Conservation (phyloP, 352 stramenopile species). For the Globisporangium acanthophoron region DNA sequence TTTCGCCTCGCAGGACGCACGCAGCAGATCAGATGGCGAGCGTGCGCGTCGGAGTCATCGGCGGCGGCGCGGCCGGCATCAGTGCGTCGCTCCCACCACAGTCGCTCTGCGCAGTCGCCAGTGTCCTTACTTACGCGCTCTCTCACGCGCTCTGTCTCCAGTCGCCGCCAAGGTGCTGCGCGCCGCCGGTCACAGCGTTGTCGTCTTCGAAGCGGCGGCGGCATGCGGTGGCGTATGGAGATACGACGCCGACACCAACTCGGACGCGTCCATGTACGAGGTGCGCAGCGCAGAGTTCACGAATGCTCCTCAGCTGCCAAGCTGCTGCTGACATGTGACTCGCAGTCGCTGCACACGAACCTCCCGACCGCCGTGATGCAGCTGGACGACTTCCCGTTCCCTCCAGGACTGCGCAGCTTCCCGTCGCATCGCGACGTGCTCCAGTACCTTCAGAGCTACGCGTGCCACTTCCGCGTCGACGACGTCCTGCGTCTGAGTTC, state of each 20-base stretch:
- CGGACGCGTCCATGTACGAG: constrained; percentile 68
- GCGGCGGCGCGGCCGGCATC: constrained; percentile 65
- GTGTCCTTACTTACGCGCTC: neutral
- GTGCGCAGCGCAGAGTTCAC: constrained; percentile 11
- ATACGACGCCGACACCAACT: constrained; percentile 44
- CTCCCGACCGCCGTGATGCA: constrained; percentile 79
- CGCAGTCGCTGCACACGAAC: constrained; percentile 74
- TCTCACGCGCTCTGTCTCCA: constrained; percentile 17
- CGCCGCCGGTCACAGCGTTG: constrained; percentile 55
- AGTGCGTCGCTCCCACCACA: constrained; percentile 32
- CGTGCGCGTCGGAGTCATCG: constrained; percentile 59
- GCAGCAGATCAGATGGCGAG: neutral
- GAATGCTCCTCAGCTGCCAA: too few relatives aligned
- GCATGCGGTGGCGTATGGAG: constrained; percentile 75
- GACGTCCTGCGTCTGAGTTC: constrained; percentile 44
- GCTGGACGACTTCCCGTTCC: constrained; percentile 60
- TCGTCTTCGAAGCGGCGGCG: constrained; percentile 67
- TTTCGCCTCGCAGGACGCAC: neutral
- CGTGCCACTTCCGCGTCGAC: constrained; percentile 43
- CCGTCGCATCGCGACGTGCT: constrained; percentile 59
- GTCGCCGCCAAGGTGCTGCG: constrained; percentile 68
- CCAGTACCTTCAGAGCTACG: constrained; percentile 66
- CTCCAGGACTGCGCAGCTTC: constrained; percentile 45
- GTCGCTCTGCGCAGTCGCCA: neutral
- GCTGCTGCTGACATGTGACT: neutral